Evolutionary conservation across 106 monocot genomes (phyloP), one percentile per base, ranked within the genome.

Genomic region (Ottelia alismoides): DNA sequence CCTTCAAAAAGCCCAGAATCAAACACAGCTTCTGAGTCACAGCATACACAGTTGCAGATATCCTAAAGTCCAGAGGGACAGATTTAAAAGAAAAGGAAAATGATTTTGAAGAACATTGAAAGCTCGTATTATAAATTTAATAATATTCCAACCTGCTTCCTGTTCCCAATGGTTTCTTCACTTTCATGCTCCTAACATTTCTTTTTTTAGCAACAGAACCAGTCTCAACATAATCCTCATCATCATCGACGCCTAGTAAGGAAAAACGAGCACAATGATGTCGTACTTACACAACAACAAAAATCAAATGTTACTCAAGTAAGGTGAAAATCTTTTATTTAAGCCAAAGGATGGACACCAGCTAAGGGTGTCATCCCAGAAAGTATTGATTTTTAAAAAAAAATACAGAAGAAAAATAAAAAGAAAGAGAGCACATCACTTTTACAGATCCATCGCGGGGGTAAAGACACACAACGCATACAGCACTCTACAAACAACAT

Each of bases 21-120:
- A 82, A 77, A 23, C 85, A 98, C 29, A 89, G 82, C 49, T 90
- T 98, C 74, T 98, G 85, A 70, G 79, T 58, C 49, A 86, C 74
- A 57, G 66, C 28, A 68, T 76, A 49, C 29, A 98, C 70, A 64
- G 65, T 69, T 59, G 62, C 55, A 65, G 98, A 80, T 44, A 80
- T 65, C 71, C 98, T 98, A 71, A 32, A 57, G 46, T 49, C 48
- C 55, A 49, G 40, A 43, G 16, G 16, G 10, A 43, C 40, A 43
- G 10, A 6, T 16, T 43, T 7, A 43, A 43, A 43, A 43, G 40
- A 16, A 43, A 7, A 43, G 6, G 16, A 43, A 43, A 7, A 43
- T 43, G 10, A 43, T 43, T 7, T 7, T 16, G 16, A 43, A 6
- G 40, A 6, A 43, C 16, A 43, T 63, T 12, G 45, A 44, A 20